Base-by-base conservation (phyloP, 208 protist genomes). In the Acanthamoeba lenticulata region DNA sequence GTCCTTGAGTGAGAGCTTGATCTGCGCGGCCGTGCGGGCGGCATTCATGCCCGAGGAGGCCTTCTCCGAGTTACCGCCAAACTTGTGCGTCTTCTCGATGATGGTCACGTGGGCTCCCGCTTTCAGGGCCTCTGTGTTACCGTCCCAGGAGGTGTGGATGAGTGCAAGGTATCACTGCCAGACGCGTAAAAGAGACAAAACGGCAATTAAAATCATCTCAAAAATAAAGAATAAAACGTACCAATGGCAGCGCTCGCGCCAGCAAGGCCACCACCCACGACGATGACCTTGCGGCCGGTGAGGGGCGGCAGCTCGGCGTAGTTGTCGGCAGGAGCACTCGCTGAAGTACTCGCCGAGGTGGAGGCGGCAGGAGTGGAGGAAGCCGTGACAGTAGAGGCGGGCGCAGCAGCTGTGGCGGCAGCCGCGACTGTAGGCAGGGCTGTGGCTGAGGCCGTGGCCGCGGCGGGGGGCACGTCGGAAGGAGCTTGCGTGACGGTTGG, bases 11-110 rank as follows among this genome's bases (percentile, higher is more conserved):
- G 96, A 96, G 49, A 95, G 67, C 95, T 97, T 91, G 38, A 96
- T 96, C 97, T 99, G 98, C 32, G 98, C 97, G 57, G 95, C 95
- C 11, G 98, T 98, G 40, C 96, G 96, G 95, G 97, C 98, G 29
- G 95, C 98, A 95, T 99, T 99, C 92, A 99, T 99, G 94, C 98
- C 98, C 34, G 98, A 99, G 13, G 98, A 98, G 13, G 98, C 98
- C 97, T 99, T 99, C 77, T 98, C 98, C 52, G 98, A 99, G 96
- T 99, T 99, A 88, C 98, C 98, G 40, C 98, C 98, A 19, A 98
- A 67, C 86, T 95, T 96, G 40, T 60, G 5, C 90, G 98, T 97
- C 96, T 99, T 99, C 79, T 99, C 98, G 32, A 99, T 90, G 27
- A 99, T 94, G 34, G 97, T 96, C 21, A 99, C 98, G 47, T 96